Base-by-base conservation (phyloP, 31 red algal species). In the Endocladia muricata region DNA sequence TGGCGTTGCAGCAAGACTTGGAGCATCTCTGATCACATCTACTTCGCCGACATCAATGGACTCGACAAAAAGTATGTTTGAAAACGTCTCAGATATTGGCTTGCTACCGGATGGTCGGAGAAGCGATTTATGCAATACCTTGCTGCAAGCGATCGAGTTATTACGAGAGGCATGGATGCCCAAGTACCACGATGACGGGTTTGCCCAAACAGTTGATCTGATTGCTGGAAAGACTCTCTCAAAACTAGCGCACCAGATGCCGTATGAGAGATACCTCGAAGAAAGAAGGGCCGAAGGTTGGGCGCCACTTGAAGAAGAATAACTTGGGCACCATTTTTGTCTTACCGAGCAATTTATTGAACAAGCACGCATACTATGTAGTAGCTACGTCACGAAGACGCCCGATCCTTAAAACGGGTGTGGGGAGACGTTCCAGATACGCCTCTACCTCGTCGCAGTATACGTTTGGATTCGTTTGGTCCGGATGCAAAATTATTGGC, bases 31-130 rank as follows among this genome's bases (percentile, higher is more conserved):
- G 55, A 26, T 60, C 35, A 51, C 68, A 6, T 3, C 52, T 30
- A 51, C 68, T n/a, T 73, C 68, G 22, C 40, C 68, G 23, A 21
- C 22, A 31, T 76, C 72, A 15, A 76, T 76, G 72, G 72, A 76
- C 33, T 67, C 31, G 9, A 48, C 34, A n/a, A 72, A 49, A 21
- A 43, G 36, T 5, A 7, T 25, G 40, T 9, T 3, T 23, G 68
- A 72, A 47, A 42, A n/a, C 49, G 21, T n/a, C 15, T 48, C 51
- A 11, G 38, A 22, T 48, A 49, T 72, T 72, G 41, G 40, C 26
- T 21, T 42, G 2, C 34, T 72, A 23, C 39, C 68, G 29, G 68
- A 72, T 43, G 68, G 41, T 3, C 19, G 61, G 19, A 23, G 61
- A 23, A 67, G 61, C 61, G 61, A 67, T 33, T 17, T 67, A 19